Conservation (phyloP, 768 basidiomycete genomes). For the Lepiota subincarnata region DNA sequence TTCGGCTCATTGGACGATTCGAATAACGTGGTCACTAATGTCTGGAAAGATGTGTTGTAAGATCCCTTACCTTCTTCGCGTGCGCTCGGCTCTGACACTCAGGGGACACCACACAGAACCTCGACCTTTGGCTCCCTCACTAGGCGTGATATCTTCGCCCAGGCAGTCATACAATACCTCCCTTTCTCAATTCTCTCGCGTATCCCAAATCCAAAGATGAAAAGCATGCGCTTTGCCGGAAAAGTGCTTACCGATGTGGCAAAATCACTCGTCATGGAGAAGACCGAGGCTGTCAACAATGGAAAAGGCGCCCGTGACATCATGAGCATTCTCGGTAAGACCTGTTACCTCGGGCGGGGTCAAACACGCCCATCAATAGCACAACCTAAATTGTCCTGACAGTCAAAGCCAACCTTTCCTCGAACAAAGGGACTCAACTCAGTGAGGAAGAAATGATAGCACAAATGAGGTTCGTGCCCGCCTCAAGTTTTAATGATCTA, state of each 20-base stretch:
- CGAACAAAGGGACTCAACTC: conserved; percentile 36
- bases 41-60: conserved; percentile 34
- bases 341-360: background rate
- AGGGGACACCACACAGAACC: conserved; percentile 29
- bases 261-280: conserved; percentile 31
- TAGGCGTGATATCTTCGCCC: conserved; percentile 28
- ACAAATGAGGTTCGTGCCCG: conserved; percentile 45
- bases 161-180: conserved; percentile 29
- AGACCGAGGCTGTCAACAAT: conserved; percentile 26
- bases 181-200: conserved; percentile 17
- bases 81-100: background rate
- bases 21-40: conserved; percentile 32
- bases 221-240: conserved; percentile 27
- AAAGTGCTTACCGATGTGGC: conserved; percentile 29
- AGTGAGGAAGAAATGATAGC: conserved; percentile 44
- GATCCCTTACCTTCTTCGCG: conserved; percentile 11
- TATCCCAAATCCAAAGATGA: conserved; percentile 26
- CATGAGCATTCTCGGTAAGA: conserved; percentile 40
- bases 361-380: background rate
- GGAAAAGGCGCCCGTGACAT: conserved; percentile 36
- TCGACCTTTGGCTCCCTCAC: conserved; percentile 26
- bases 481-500: conserved; percentile 30
- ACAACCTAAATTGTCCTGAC: background rate
- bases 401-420: conserved; percentile 52
- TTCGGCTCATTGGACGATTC: conserved; percentile 37